Evolutionary conservation across 345 rosid genomes (phyloP).

Genomic region (Viola odorata): DNA sequence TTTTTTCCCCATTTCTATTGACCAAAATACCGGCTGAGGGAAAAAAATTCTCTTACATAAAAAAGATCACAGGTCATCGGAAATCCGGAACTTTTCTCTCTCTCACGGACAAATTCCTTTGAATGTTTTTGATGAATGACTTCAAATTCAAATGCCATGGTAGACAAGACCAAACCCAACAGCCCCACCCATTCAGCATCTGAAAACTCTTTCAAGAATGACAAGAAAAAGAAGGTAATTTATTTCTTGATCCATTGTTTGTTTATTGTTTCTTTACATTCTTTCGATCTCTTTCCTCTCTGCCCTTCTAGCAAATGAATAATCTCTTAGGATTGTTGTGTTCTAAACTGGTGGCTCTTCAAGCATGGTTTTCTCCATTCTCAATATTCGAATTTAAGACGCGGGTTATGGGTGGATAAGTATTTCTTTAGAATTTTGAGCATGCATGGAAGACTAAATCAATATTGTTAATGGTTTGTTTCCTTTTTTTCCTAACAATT

Average conservation of each 20-base stretch:
- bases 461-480: background rate
- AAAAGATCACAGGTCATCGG: background rate
- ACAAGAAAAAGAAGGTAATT: constrained; percentile 75
- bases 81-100: too few species aligned
- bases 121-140: constrained; percentile 18
- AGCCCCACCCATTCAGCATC: constrained; percentile 8
- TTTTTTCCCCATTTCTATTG: background rate
- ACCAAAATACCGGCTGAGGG: background rate
- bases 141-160: constrained; percentile 17
- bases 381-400: too few species aligned
- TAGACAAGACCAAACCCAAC: constrained; percentile 31
- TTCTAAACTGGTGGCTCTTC: too few species aligned
- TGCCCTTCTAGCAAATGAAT: too few species aligned
- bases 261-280: background rate
- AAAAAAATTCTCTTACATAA: background rate
- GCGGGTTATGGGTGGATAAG: too few species aligned
- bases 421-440: background rate
- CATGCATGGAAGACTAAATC: background rate
- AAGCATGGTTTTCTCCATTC: too few species aligned
- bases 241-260: background rate
- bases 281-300: background rate
- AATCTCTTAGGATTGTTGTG: too few species aligned
- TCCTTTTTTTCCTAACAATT: background rate
- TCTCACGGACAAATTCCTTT: background rate
- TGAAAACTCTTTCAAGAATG: constrained; percentile 44